Conservation (phyloP, 352 stramenopile genomes). For the Globisporangium mamillatum region DNA sequence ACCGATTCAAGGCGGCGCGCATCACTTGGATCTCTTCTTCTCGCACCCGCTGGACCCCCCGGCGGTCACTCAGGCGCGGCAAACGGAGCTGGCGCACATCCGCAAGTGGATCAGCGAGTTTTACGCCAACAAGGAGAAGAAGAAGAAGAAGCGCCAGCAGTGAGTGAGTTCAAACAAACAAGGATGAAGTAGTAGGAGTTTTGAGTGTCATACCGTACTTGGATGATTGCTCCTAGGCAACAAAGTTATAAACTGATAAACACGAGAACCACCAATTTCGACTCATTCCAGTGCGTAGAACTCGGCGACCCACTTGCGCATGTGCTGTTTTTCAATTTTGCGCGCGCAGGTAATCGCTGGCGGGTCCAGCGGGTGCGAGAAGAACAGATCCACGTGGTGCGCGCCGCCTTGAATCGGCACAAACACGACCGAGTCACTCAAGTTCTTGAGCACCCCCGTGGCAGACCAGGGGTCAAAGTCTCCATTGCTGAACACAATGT, state of each 20-base stretch:
- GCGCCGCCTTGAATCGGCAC: constrained; percentile 72
- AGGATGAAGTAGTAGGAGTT: no score
- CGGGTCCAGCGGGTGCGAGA: constrained; percentile 82
- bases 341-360: constrained; percentile 57
- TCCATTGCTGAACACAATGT: constrained; percentile 95
- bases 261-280: not conserved
- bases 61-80: constrained; percentile 32
- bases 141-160: not conserved
- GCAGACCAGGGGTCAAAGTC: constrained; percentile 92
- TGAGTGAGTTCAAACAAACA: no score
- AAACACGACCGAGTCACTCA: constrained; percentile 68
- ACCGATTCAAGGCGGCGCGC: constrained; percentile 43
- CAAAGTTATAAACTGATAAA: no score
- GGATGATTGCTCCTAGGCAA: no score
- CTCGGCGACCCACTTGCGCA: constrained; percentile 75
- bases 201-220: no score
- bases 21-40: constrained; percentile 88
- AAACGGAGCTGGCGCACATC: constrained; percentile 51
- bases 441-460: constrained; percentile 78
- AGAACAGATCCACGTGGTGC: constrained; percentile 92
- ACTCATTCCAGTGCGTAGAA: constrained; percentile 27
- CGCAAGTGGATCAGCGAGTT: constrained; percentile 49
- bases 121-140: constrained; percentile 9
- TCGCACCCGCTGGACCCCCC: constrained; percentile 53
- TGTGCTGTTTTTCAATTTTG: constrained; percentile 63